Percentiles rank a stretch among this genome's conserved stretches.
Evolutionary conservation across 2,329 filamentous ascomycete genomes (phyloP).

Genomic region (Colletotrichum sp.): DNA sequence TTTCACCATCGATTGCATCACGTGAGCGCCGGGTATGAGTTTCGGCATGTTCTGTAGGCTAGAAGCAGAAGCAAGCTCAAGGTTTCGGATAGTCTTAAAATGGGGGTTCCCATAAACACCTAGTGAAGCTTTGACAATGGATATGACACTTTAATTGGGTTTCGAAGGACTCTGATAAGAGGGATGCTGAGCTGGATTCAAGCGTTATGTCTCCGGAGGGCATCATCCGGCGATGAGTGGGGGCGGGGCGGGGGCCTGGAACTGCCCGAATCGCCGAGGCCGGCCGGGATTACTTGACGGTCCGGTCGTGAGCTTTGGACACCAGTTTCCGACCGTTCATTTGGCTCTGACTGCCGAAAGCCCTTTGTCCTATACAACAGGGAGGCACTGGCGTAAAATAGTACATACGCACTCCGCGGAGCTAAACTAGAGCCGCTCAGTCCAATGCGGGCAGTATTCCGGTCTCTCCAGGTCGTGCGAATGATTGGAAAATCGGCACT

Average conservation of each 20-base stretch:
- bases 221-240: neutral
- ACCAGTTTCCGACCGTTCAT: no score
- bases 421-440: no score
- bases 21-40: neutral
- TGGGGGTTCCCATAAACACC: fast-evolving
- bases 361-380: no score
- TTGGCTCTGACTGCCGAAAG: no score
- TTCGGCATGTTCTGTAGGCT: neutral
- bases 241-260: neutral
- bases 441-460: no score
- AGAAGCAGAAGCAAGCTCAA: neutral
- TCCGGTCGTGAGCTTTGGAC: no score
- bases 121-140: neutral
- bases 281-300: no score
- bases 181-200: neutral
- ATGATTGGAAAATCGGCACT: no score
- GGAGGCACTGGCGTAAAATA: no score
- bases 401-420: no score
- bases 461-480: no score
- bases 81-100: neutral
- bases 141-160: neutral
- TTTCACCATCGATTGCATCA: constrained; percentile 19
- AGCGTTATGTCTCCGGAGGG: neutral
- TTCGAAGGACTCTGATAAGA: neutral
- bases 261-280: neutral